Conservation (phyloP, 306 rosid species). For the Abrus pulchellus region DNA sequence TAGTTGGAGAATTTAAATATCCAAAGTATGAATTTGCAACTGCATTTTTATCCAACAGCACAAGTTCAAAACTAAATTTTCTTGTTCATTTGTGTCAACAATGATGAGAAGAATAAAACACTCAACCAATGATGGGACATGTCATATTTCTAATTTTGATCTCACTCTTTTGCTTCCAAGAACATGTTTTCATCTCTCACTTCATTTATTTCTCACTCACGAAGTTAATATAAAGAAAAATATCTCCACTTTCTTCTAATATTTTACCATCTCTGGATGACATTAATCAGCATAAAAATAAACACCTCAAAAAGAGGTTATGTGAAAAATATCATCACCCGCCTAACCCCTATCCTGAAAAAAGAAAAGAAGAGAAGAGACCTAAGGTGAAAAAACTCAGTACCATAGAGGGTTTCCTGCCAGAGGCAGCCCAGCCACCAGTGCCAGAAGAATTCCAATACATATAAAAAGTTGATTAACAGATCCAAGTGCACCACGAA, state of each 20-base stretch:
- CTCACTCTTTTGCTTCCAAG: background rate
- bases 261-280: slow-evolving; percentile 10
- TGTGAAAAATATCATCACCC: slow-evolving; percentile 37
- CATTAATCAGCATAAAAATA: slow-evolving; percentile 5
- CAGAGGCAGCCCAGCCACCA: slow-evolving; percentile 93
- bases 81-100: background rate
- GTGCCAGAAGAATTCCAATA: slow-evolving; percentile 87
- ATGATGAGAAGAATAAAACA: slow-evolving; percentile 5
- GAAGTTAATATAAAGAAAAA: background rate
- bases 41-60: slow-evolving; percentile 2
- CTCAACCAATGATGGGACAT: background rate
- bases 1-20: slow-evolving; percentile 16
- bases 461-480: slow-evolving; percentile 95
- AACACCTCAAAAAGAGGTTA: slow-evolving; percentile 26
- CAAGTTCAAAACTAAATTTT: slow-evolving; percentile 5
- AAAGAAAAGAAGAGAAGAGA: background rate
- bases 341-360: background rate
- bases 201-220: background rate
- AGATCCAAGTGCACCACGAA: slow-evolving; percentile 96
- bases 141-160: background rate
- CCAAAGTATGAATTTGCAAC: background rate
- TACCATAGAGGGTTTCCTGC: slow-evolving; percentile 94
- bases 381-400: slow-evolving; percentile 32
- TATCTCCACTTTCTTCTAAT: background rate
- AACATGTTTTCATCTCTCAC: slow-evolving; percentile 22